These are phyloP conservation scores for Diplodia seriata DNA, from an alignment of 2,329 filamentous ascomycete genomes.

Conservation along the genomic window DNA sequence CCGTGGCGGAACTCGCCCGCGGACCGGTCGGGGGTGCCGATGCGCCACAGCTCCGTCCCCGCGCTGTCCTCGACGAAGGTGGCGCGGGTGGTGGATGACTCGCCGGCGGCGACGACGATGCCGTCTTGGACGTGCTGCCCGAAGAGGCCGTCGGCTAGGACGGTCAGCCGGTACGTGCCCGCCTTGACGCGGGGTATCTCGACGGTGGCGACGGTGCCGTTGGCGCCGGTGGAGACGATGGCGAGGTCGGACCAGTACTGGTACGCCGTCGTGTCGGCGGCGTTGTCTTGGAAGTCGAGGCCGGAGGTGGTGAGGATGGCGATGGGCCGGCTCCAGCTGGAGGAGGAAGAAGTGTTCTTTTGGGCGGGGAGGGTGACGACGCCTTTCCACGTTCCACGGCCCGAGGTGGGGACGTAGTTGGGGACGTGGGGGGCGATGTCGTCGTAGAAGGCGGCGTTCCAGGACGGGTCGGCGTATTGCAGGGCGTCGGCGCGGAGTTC, in stretches of 20 bases:
- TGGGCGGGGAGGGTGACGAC: slow-evolving; percentile 57
- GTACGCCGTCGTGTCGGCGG: slow-evolving; percentile 60
- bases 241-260: slow-evolving; percentile 66
- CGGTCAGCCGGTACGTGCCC: slow-evolving; percentile 67
- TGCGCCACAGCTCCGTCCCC: slow-evolving; percentile 67
- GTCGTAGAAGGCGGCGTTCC: slow-evolving; percentile 68
- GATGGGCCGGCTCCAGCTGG: slow-evolving; percentile 55
- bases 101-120: slow-evolving; percentile 53
- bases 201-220: slow-evolving; percentile 54
- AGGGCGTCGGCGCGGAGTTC: slow-evolving; percentile 62
- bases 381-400: slow-evolving; percentile 60
- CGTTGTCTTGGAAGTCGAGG: slow-evolving; percentile 66
- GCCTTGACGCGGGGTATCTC: slow-evolving; percentile 62
- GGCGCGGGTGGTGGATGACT: slow-evolving; percentile 44
- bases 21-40: slow-evolving; percentile 68
- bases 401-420: slow-evolving; percentile 63
- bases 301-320: slow-evolving; percentile 62
- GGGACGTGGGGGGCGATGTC: slow-evolving; percentile 65
- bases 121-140: slow-evolving; percentile 65
- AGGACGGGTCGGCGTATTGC: slow-evolving; percentile 58
- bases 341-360: slow-evolving; percentile 47
- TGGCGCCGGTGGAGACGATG: too few relatives aligned
- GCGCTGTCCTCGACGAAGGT: slow-evolving; percentile 63
- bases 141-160: slow-evolving; percentile 69
- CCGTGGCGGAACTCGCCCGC: slow-evolving; percentile 68